Evolutionary conservation across 352 stramenopile species (phyloP).

Genomic region (Phytophthora tubulina): DNA sequence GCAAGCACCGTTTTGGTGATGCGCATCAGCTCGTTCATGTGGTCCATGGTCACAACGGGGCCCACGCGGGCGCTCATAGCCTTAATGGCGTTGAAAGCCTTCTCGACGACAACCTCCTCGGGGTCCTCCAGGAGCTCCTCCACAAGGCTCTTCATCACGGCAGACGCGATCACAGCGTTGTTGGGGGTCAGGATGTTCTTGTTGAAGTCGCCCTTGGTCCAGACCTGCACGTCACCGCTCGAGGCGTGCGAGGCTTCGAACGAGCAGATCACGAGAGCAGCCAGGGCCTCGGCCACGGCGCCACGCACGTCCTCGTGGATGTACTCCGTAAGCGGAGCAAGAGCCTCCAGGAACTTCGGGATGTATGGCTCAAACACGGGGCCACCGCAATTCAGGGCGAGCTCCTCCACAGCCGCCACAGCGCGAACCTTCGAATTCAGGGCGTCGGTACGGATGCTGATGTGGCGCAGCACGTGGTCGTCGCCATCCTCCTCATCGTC

Average conservation of each 20-base stretch:
- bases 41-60: constrained; percentile 90
- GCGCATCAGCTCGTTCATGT: constrained; percentile 90
- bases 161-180: constrained; percentile 79
- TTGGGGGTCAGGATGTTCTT: constrained; percentile 80
- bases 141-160: constrained; percentile 82
- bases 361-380: constrained; percentile 86
- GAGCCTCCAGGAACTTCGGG: constrained; percentile 80
- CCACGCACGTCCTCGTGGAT: constrained; percentile 90
- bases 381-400: constrained; percentile 82
- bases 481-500: constrained; percentile 85
- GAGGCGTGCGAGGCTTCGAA: constrained; percentile 82
- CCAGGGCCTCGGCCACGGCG: constrained; percentile 80
- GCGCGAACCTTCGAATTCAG: constrained; percentile 89
- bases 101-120: constrained; percentile 93
- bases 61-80: constrained; percentile 95
- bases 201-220: constrained; percentile 87
- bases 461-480: constrained; percentile 75
- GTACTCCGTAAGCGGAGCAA: constrained; percentile 86
- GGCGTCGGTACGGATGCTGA: constrained; percentile 89
- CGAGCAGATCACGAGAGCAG: constrained; percentile 86
- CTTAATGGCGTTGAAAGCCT: constrained; percentile 96
- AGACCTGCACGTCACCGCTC: constrained; percentile 85
- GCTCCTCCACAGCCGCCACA: constrained; percentile 84
- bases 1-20: constrained; percentile 89
- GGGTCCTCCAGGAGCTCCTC: constrained; percentile 85